phyloP scores from a whole-genome alignment of 202 grass and related monocot species.

The Setaria italica region DNA sequence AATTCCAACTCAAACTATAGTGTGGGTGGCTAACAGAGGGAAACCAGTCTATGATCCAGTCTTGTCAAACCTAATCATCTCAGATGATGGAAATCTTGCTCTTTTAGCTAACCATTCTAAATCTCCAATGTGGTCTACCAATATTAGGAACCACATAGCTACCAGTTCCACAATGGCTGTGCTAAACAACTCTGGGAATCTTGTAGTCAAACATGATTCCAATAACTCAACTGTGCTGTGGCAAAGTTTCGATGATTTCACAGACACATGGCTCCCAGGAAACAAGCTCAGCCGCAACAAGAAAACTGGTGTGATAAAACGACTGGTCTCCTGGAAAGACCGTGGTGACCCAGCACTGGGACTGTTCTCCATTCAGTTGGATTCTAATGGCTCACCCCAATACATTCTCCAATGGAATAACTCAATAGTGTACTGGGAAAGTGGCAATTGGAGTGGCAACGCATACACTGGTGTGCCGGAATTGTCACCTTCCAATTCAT shows the following conservation, averaged over 20 bases:
- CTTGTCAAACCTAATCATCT: slow-evolving; percentile 55
- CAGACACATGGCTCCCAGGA: slow-evolving; percentile 60
- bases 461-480: slow-evolving; percentile 47
- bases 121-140: slow-evolving; percentile 57
- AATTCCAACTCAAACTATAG: slow-evolving; percentile 48
- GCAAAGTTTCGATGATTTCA: slow-evolving; percentile 67
- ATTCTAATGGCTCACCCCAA: slow-evolving; percentile 20
- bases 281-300: slow-evolving; percentile 54
- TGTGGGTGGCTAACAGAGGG: slow-evolving; percentile 68
- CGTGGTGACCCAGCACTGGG: slow-evolving; percentile 41
- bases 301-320: slow-evolving; percentile 30
- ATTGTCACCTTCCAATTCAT: neutral
- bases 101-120: slow-evolving; percentile 39
- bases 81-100: slow-evolving; percentile 61
- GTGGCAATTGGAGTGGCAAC: slow-evolving; percentile 46
- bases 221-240: slow-evolving; percentile 47
- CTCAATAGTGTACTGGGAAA: slow-evolving; percentile 33
- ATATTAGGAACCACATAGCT: slow-evolving; percentile 24
- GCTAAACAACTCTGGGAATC: slow-evolving; percentile 58
- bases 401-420: slow-evolving; percentile 52
- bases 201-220: slow-evolving; percentile 44
- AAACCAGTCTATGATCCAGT: slow-evolving; percentile 52
- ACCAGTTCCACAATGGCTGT: slow-evolving; percentile 8
- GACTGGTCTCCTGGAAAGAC: slow-evolving; percentile 47
- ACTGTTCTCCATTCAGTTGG: slow-evolving; percentile 46